A percentile compares a stretch with the other conserved stretches of the same genome.
phyloP scores from a whole-genome alignment of 2,329 filamentous ascomycete species.

The Exophiala aquamarina region DNA sequence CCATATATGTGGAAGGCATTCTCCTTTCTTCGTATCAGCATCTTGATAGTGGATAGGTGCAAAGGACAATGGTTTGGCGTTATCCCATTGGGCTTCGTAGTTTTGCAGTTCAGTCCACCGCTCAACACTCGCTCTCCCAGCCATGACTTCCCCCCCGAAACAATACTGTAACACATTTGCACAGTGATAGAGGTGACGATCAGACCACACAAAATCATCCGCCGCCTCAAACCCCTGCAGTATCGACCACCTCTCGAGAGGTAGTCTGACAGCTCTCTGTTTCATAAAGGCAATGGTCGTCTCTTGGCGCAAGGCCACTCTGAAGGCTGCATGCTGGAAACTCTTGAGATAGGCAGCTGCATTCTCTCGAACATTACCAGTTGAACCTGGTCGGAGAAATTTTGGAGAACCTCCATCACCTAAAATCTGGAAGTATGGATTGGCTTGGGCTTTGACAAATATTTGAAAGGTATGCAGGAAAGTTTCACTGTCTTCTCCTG shows the following conservation, averaged over 20 bases:
- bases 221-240: constrained; percentile 25
- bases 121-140: constrained; percentile 12
- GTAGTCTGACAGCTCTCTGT: constrained; percentile 21
- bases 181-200: constrained; percentile 61
- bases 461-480: constrained; percentile 25
- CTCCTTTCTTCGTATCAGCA: constrained; percentile 21
- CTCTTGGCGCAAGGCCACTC: constrained; percentile 27
- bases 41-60: constrained; percentile 28
- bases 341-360: constrained; percentile 22
- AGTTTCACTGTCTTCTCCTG: constrained; percentile 39
- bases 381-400: constrained; percentile 16
- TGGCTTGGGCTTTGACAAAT: constrained; percentile 26
- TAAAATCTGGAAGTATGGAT: constrained; percentile 19
- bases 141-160: constrained; percentile 41
- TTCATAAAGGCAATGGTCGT: constrained; percentile 24
- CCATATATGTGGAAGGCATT: constrained; percentile 31
- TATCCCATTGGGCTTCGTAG: constrained; percentile 27
- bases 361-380: constrained; percentile 12
- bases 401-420: constrained; percentile 13
- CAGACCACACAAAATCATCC: constrained; percentile 39
- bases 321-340: constrained; percentile 27
- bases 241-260: constrained; percentile 25
- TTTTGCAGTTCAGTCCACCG: constrained; percentile 26
- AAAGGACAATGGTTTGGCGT: constrained; percentile 26
- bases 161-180: constrained; percentile 66